Evolutionary conservation across 257 asterid species (phyloP), one percentile per base, ranked within the genome.

Genomic region (Solanum pimpinellifolium): DNA sequence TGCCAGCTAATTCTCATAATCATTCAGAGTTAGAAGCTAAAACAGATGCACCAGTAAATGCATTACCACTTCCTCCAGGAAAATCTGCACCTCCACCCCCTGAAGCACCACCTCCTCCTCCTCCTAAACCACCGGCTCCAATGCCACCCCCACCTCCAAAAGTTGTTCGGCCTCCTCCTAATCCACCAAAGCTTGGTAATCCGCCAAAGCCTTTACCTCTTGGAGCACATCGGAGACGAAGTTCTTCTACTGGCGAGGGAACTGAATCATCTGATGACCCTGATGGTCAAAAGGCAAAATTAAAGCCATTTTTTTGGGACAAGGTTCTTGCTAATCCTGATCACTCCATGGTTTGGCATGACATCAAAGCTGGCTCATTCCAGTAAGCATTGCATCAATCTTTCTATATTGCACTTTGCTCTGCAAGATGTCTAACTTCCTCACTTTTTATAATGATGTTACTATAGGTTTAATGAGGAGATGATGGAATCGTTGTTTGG

Each of bases 261-360:
- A 88, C 90, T 85, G 94, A 90, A 29, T 62, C 21, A 49, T 87
- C 93, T 46, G 93, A 91, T 44, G 95, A 92, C 27, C 89, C 97
- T 11, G 94, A 88, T 52, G 95, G 94, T 90, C 95, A 95, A 37
- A 97, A 94, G 86, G 87, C 99, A 82, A 97, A 95, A 92, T 86
- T 97, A 70, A 97, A 97, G 93, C 99, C 99, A 4, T 93, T 97
- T 88, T 97, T 97, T 92, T 97, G 98, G 99, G 99, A 97, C 89
- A 97, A 97, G 91, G 99, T 97, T 89, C 91, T 87, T 60, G 98
- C 98, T 13, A 93, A 90, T 90, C 98, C 99, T 9, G 94, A 95
- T 75, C 97, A 92, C 25, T 92, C 98, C 1, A 97, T 97, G 99
- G 98, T 97, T 86, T 97, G 99, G 99, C 93, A 97, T 44, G 99